Conservation (phyloP, 495 filamentous ascomycete genomes). For the Monascus purpureus region DNA sequence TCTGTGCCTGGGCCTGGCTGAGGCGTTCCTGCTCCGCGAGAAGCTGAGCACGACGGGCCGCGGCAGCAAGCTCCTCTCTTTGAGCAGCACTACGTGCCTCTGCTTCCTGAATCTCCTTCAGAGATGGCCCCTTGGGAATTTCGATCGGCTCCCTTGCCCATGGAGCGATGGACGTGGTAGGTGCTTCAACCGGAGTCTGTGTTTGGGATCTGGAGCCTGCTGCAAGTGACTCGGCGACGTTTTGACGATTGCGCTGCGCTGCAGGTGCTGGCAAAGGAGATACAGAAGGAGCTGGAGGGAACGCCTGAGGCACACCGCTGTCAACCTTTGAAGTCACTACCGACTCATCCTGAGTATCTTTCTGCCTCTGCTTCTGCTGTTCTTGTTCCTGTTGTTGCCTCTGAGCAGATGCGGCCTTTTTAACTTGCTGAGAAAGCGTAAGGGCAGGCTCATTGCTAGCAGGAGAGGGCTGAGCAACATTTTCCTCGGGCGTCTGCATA, state of each 20-base stretch:
- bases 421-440: constrained; percentile 77
- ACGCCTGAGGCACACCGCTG: constrained; percentile 56
- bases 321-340: constrained; percentile 45
- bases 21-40: constrained; percentile 64
- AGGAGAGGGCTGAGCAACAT: constrained; percentile 7
- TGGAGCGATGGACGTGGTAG: constrained; percentile 62
- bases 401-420: constrained; percentile 55
- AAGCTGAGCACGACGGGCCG: constrained; percentile 59
- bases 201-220: constrained; percentile 58
- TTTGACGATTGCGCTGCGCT: constrained; percentile 69
- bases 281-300: constrained; percentile 56
- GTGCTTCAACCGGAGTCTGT: constrained; percentile 53
- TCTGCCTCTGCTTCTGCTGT: constrained; percentile 12
- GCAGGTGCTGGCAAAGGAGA: constrained; percentile 78
- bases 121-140: constrained; percentile 71
- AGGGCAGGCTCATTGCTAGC: constrained; percentile 26
- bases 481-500: constrained; percentile 4
- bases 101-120: constrained; percentile 93
- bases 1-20: constrained; percentile 46
- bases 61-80: constrained; percentile 68
- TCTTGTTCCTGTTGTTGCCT: constrained; percentile 43
- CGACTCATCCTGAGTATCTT: constrained; percentile 31
- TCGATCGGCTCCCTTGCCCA: constrained; percentile 84
- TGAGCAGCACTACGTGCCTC: constrained; percentile 91
- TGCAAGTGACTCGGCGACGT: constrained; percentile 68